Conservation (phyloP, 2,329 filamentous ascomycete genomes). For the Trichoderma koningiopsis region DNA sequence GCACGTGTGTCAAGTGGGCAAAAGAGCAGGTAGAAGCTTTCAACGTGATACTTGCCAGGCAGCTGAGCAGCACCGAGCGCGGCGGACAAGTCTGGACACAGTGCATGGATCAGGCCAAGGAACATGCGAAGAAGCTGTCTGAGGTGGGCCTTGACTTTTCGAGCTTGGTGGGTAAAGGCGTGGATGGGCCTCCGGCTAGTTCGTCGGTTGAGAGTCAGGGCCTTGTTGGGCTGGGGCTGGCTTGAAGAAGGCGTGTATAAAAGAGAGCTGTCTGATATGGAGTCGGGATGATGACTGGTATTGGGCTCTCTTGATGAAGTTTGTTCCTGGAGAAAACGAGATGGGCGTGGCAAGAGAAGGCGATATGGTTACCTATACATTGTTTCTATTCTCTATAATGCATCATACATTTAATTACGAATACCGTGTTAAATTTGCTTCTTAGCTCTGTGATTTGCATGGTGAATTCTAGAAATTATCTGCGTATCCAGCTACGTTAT, state of each 20-base stretch:
- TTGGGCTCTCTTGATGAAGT: background rate
- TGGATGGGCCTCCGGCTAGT: slow-evolving; percentile 36
- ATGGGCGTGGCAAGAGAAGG: background rate
- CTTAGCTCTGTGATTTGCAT: no score
- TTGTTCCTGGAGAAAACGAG: background rate
- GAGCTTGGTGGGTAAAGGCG: slow-evolving; percentile 70
- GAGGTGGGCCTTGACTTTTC: slow-evolving; percentile 91
- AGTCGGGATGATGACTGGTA: background rate
- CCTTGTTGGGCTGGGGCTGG: slow-evolving; percentile 37
- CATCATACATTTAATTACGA: background rate
- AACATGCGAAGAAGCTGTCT: slow-evolving; percentile 76
- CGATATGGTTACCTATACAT: background rate
- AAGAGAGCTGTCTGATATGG: background rate
- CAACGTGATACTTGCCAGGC: slow-evolving; percentile 77
- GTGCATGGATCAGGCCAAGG: slow-evolving; percentile 79
- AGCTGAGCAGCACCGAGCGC: slow-evolving; percentile 82
- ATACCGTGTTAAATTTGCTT: background rate
- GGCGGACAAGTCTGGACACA: slow-evolving; percentile 76
- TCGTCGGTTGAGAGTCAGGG: slow-evolving; percentile 25
- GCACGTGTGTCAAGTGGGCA: slow-evolving; percentile 96
- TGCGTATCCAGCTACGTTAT: no score
- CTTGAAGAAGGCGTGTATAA: slow-evolving; percentile 19
- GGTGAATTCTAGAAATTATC: no score
- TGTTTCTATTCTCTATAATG: background rate
- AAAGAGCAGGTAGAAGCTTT: slow-evolving; percentile 92